Evolutionary conservation across 2,329 filamentous ascomycete species (phyloP).

Genomic region (Aspergillus uvarum): DNA sequence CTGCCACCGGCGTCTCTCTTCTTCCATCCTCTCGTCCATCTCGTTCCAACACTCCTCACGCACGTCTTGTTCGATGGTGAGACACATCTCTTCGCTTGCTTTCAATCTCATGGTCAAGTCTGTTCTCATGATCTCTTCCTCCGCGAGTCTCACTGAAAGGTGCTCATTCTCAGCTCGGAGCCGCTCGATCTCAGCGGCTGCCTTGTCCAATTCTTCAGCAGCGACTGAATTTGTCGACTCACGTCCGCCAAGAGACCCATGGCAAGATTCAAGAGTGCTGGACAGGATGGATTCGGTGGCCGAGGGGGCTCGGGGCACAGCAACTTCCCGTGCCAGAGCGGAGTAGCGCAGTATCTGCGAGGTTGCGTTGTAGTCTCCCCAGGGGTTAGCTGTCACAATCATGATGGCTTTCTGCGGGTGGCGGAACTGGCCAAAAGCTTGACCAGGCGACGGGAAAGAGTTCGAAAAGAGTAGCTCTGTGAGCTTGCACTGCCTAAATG

Average conservation of each 20-base stretch:
- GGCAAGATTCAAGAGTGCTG: slow-evolving; percentile 32
- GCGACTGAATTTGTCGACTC: slow-evolving; percentile 41
- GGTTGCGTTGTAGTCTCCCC: slow-evolving; percentile 94
- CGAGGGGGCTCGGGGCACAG: slow-evolving; percentile 83
- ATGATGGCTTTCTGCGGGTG: slow-evolving; percentile 87
- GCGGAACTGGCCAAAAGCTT: slow-evolving; percentile 49
- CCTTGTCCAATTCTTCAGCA: slow-evolving; percentile 74
- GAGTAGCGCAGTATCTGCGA: slow-evolving; percentile 95
- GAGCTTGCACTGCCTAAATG: slow-evolving; percentile 80
- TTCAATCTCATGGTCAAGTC: slow-evolving; percentile 72
- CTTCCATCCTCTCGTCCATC: slow-evolving; percentile 73
- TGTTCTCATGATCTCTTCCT: slow-evolving; percentile 68
- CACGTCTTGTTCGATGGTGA: slow-evolving; percentile 77
- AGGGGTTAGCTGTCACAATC: slow-evolving; percentile 91
- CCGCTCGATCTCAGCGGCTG: slow-evolving; percentile 76
- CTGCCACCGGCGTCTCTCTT: slow-evolving; percentile 81
- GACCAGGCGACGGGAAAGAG: slow-evolving; percentile 68
- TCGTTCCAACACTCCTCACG: slow-evolving; percentile 86
- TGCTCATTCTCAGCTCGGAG: slow-evolving; percentile 75
- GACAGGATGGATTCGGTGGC: slow-evolving; percentile 68
- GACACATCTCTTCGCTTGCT: slow-evolving; percentile 62
- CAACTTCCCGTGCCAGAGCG: slow-evolving; percentile 87
- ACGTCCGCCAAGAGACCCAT: slow-evolving; percentile 39
- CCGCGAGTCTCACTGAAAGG: slow-evolving; percentile 66
- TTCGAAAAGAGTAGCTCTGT: slow-evolving; percentile 86